A percentile compares a stretch with the other conserved stretches of the same genome.
phyloP scores from a whole-genome alignment of 176 grass and related monocot species.

The Ampelocalamus luodianensis region DNA sequence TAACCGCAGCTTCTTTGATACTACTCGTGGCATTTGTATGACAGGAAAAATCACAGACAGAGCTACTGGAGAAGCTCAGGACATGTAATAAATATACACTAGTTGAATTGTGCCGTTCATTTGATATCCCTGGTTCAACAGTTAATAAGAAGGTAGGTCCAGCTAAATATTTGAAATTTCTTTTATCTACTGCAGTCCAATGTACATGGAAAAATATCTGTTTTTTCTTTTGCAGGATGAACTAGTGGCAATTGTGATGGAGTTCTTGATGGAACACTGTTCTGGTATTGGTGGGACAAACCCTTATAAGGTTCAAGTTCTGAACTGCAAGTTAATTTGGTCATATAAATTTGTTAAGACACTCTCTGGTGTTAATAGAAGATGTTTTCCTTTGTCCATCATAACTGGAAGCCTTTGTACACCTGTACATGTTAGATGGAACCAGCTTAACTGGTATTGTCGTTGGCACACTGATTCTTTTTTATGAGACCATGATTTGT shows the following conservation, averaged over 20 bases:
- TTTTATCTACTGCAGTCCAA: constrained; percentile 28
- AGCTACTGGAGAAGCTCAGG: constrained; percentile 53
- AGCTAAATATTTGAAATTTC: constrained; percentile 24
- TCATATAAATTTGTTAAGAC: constrained; percentile 5
- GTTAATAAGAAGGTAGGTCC: constrained; percentile 48
- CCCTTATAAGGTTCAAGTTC: constrained; percentile 45
- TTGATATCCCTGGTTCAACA: constrained; percentile 46
- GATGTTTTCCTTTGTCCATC: constrained; percentile 7
- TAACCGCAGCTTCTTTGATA: constrained; percentile 8
- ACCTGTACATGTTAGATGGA: not conserved
- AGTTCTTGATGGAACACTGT: constrained; percentile 41
- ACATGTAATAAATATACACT: constrained; percentile 29
- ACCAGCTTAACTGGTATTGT: constrained; percentile 7
- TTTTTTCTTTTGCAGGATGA: constrained; percentile 44
- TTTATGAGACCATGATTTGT: not conserved
- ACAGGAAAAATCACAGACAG: constrained; percentile 44
- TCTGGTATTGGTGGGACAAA: constrained; percentile 33
- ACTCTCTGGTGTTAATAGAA: constrained; percentile 24
- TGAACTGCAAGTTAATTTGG: constrained; percentile 22
- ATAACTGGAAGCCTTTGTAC: constrained; percentile 23
- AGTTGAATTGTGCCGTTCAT: constrained; percentile 47
- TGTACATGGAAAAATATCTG: not conserved
- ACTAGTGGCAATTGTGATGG: constrained; percentile 49
- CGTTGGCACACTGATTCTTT: constrained; percentile 12
- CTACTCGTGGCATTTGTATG: constrained; percentile 5